Evolutionary conservation across 345 rosid genomes (phyloP).

Genomic region (Pelargonium nanum): DNA sequence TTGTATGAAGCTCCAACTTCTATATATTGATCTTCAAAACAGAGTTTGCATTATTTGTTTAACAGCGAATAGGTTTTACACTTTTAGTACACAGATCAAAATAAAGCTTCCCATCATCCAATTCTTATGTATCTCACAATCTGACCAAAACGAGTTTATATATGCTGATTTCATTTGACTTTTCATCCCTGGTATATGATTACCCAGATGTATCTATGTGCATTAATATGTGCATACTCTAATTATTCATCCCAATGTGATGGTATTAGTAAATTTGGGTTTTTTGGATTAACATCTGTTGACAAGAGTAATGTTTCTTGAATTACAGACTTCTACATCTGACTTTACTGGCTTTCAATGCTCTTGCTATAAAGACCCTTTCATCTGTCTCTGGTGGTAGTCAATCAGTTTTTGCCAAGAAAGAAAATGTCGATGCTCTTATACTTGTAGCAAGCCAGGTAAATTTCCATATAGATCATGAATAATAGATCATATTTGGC

Average conservation of each 20-base stretch:
- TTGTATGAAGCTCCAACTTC: neutral
- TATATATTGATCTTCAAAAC: no score
- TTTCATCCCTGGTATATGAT: neutral
- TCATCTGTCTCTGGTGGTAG: slow-evolving; percentile 40
- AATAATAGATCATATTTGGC: neutral
- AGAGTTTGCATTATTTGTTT: neutral
- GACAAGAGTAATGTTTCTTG: slow-evolving; percentile 7
- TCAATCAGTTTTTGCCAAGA: slow-evolving; percentile 39
- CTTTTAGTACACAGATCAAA: no score
- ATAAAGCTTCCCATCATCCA: no score
- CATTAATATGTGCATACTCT: neutral
- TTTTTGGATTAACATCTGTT: slow-evolving; percentile 6
- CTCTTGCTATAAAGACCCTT: slow-evolving; percentile 39
- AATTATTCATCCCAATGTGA: neutral
- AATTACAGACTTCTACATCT: slow-evolving; percentile 60
- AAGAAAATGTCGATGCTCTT: slow-evolving; percentile 58
- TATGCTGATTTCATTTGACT: neutral
- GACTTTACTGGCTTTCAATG: slow-evolving; percentile 48
- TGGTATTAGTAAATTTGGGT: neutral
- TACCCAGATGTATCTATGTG: neutral
- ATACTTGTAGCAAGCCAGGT: slow-evolving; percentile 84
- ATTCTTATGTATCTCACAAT: neutral
- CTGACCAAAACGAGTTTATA: neutral
- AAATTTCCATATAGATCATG: neutral
- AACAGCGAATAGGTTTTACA: neutral